Evolutionary conservation across 129 eudicot species (phyloP), one percentile per base, ranked within the genome.

Genomic region (sunflower (Helianthus annuus)): DNA sequence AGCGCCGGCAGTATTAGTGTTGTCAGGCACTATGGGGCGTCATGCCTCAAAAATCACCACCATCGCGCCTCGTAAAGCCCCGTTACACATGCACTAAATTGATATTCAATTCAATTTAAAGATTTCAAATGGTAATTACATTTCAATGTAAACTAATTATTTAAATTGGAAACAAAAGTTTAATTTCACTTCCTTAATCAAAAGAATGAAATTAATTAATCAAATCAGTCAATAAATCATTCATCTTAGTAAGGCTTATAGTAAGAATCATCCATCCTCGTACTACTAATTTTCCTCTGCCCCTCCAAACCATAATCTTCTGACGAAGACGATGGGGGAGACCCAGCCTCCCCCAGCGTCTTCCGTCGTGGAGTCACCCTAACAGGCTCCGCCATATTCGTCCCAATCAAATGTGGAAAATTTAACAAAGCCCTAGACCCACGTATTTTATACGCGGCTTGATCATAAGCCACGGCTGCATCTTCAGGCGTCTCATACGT

Each of bases 391-490:
- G 56, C 76, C 56, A 70, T 61, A 12, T 76, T 66, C 0, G 78
- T 70, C 22, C 83, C 83, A 9, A 83, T 79, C 76, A 83, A 27
- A 49, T 83, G 87, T 1, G 87, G 87, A 38, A 83, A 83, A 49
- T 83, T 83, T 1, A 83, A 69, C 79, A 70, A 64, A 66, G 87
- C 84, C 7, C 73, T 22, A 0, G 87, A 60, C 29, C 84, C 84
- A n/a, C 81, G 84, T 12, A 83, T 83, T 64, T 75, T 79, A 53
- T 74, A 83, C n/a, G 87, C 87, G 0, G 87, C 84, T 46, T 68
- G 76, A 75, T 83, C 87, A 39, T 83, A 83, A 62, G 87, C 87
- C 69, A 83, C 38, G 13, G 87, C 84, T 6, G 87, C 87, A 66
- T 83, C 84, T 69, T 83, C 84, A 1, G 84, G 81, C 17, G 87